Percentiles rank a stretch among this genome's conserved stretches.
phyloP scores from a whole-genome alignment of 2,329 filamentous ascomycete species.

The Exserohilum turcica region DNA sequence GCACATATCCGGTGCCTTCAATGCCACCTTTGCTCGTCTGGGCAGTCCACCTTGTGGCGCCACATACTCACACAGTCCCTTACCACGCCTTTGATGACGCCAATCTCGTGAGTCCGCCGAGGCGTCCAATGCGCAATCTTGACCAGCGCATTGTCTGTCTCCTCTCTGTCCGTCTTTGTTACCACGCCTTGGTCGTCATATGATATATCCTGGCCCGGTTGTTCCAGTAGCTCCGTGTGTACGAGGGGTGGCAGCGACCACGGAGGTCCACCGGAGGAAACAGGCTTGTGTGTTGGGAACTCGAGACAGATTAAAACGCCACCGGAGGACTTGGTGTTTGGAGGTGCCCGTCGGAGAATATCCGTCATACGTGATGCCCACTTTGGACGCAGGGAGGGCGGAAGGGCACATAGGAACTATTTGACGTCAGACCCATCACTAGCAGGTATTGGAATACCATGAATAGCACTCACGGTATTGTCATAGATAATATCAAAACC shows the following conservation, averaged over 20 bases:
- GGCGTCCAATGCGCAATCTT: constrained; percentile 62
- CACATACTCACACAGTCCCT: constrained; percentile 58
- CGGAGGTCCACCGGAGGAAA: constrained; percentile 70
- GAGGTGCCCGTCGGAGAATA: constrained; percentile 53
- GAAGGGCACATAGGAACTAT: constrained; percentile 66
- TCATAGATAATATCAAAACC: constrained; percentile 71
- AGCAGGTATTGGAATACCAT: not conserved
- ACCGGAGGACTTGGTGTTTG: constrained; percentile 13
- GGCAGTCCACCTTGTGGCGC: constrained; percentile 41
- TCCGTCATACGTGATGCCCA: constrained; percentile 63
- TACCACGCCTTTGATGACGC: constrained; percentile 53
- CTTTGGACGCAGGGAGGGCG: constrained; percentile 58
- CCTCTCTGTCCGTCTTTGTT: constrained; percentile 51
- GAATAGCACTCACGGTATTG: constrained; percentile 57
- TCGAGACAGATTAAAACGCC: constrained; percentile 71
- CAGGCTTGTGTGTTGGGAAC: constrained; percentile 75
- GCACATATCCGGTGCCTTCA: not conserved
- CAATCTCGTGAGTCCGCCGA: constrained; percentile 59
- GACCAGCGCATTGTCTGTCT: constrained; percentile 50
- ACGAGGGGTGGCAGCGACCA: constrained; percentile 71
- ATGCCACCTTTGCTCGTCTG: constrained; percentile 6
- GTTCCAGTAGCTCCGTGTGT: constrained; percentile 72
- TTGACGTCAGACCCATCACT: constrained; percentile 4
- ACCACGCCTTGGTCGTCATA: constrained; percentile 64
- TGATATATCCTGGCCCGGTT: constrained; percentile 69